Evolutionary conservation across 495 filamentous ascomycete species (phyloP), one percentile per base, ranked within the genome.

Genomic region (Chaetomium fimeti): DNA sequence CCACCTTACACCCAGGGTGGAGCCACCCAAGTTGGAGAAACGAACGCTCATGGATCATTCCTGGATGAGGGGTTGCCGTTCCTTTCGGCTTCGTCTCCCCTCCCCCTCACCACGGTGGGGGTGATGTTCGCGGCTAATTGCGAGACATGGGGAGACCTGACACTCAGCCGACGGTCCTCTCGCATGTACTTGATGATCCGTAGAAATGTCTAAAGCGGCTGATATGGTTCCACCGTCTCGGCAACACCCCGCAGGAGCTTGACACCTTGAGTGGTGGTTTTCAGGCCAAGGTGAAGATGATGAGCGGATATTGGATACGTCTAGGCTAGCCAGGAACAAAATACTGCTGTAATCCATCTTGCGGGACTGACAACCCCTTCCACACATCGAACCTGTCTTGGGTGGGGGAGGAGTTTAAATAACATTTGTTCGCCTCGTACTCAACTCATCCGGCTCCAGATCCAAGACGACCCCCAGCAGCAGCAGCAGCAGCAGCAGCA

Each of bases 111-210:
- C 32, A 36, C 24, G 6, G 51, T 56, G 54, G 60, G 64, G 60
- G 18, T 15, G 36, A 57, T 28, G n/a, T 48, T 64, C 66, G 62
- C 66, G 66, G 66, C 66, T 68, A 68, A 68, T 68, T 68, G 52
- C 57, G 61, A 32, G 29, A 18, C 24, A n/a, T 45, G 57, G 29
- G 49, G 57, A 32, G 32, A 9, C 15, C 20, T 60, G 55, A 38
- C 43, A 43, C 36, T 62, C 60, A 62, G 36, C 60, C 60, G 49
- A 29, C 2, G 40, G 18, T 32, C 12, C 36, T 24, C 45, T 40
- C 16, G 42, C 45, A 51, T 49, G 55, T 15, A 57, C 24, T 20
- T 52, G n/a, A 32, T 49, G 57, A 49, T 60, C 55, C 22, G 20
- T 29, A 40, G 38, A 36, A 32, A 29, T 24, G 47, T 20, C 20